These are phyloP conservation scores for Colletotrichum sp. DNA, from an alignment of 2,329 filamentous ascomycete species.

Conservation along the genomic window DNA sequence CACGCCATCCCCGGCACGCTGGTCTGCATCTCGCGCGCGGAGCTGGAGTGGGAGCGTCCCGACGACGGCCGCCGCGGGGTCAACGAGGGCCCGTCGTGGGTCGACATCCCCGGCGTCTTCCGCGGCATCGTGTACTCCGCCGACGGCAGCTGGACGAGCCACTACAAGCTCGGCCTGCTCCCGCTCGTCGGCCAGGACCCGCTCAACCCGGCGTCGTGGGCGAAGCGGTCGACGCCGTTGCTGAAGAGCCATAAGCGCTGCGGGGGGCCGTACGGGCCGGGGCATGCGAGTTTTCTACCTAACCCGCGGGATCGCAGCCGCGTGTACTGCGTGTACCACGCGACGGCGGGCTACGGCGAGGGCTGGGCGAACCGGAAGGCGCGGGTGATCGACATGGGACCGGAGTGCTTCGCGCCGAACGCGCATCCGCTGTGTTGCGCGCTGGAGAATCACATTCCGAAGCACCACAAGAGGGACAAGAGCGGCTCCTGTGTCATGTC, in stretches of 20 bases:
- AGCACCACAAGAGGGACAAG: background rate
- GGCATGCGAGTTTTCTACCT: constrained; percentile 63
- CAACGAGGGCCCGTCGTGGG: constrained; percentile 59
- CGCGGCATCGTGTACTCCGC: constrained; percentile 60
- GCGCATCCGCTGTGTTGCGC: constrained; percentile 23
- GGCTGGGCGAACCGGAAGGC: constrained; percentile 26
- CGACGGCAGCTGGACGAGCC: constrained; percentile 60
- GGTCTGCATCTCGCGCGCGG: constrained; percentile 55
- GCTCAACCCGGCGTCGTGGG: constrained; percentile 47
- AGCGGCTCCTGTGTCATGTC: constrained; percentile 8
- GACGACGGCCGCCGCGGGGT: constrained; percentile 48
- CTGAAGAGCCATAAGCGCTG: constrained; percentile 52
- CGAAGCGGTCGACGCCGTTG: constrained; percentile 53
- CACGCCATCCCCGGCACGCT: constrained; percentile 46
- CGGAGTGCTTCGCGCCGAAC: constrained; percentile 17
- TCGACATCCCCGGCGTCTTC: constrained; percentile 54
- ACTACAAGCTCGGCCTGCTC: constrained; percentile 59
- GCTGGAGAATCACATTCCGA: constrained; percentile 6
- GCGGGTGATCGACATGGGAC: constrained; percentile 18
- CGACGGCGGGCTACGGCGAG: constrained; percentile 44
- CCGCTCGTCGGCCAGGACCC: constrained; percentile 60
- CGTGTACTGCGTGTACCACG: constrained; percentile 63
- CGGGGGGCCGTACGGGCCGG: constrained; percentile 58
- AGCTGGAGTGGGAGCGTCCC: constrained; percentile 52
- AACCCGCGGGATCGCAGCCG: constrained; percentile 57